Evolutionary conservation across 768 basidiomycete genomes (phyloP).

Genomic region (Termitomyces sp.): DNA sequence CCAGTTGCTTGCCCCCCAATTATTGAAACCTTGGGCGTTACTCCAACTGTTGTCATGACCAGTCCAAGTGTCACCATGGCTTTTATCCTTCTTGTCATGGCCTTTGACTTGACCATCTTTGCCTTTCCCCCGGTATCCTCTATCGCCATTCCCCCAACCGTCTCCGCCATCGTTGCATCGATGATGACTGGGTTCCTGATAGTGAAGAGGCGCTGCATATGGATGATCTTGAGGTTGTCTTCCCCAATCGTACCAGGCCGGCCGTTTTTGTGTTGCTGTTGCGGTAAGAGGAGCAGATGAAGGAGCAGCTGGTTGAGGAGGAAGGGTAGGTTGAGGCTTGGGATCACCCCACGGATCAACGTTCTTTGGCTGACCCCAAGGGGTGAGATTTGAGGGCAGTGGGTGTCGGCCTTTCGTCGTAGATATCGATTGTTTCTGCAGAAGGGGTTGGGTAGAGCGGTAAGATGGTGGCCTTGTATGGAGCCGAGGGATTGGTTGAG

Average conservation of each 20-base stretch:
- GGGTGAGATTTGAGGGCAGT: constrained; percentile 6
- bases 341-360: constrained; percentile 20
- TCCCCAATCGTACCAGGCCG: constrained; percentile 17
- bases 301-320: neutral
- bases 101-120: constrained; percentile 2
- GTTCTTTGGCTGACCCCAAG: constrained; percentile 18
- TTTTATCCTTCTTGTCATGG: neutral
- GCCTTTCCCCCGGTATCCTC: constrained; percentile 7
- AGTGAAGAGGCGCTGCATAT: constrained; percentile 9
- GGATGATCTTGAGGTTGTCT: constrained; percentile 11
- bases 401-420: constrained; percentile 5
- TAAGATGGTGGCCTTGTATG: constrained; percentile 9
- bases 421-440: constrained; percentile 7
- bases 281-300: neutral
- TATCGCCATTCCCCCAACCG: constrained; percentile 4
- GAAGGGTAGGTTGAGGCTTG: constrained; percentile 6
- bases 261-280: neutral
- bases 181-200: constrained; percentile 8
- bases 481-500: constrained; percentile 3
- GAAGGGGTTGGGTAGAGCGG: constrained; percentile 8
- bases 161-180: constrained; percentile 10
- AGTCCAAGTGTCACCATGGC: constrained; percentile 22
- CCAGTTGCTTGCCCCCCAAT: constrained; percentile 16
- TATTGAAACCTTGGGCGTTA: constrained; percentile 16
- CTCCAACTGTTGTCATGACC: constrained; percentile 22